Conservation (phyloP, 768 basidiomycete species). For the Leccinum sublutescens region DNA sequence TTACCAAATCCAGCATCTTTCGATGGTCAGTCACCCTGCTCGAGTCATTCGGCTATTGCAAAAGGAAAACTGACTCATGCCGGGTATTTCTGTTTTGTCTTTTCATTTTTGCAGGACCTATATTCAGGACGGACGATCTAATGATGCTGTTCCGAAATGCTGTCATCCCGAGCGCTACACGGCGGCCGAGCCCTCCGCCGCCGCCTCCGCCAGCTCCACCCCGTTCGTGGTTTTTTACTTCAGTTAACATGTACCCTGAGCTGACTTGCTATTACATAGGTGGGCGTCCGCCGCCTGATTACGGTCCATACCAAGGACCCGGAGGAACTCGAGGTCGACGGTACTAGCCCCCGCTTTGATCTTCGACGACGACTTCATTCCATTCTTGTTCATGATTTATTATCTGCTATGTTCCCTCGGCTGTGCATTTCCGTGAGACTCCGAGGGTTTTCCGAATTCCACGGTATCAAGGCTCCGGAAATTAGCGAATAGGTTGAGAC, state of each 20-base stretch:
- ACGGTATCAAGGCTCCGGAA: neutral
- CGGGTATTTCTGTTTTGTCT: constrained; percentile 4
- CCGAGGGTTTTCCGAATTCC: neutral
- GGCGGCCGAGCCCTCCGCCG: constrained; percentile 56
- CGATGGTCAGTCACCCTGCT: constrained; percentile 61
- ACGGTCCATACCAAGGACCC: constrained; percentile 84
- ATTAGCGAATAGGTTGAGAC: neutral
- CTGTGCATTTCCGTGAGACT: constrained; percentile 1
- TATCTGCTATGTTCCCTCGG: constrained; percentile 2
- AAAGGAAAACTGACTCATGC: constrained; percentile 13
- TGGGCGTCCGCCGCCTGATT: constrained; percentile 81
- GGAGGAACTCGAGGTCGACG: constrained; percentile 44
- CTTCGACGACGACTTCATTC: neutral
- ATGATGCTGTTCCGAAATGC: constrained; percentile 83
- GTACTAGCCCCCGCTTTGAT: constrained; percentile 27
- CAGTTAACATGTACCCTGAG: neutral
- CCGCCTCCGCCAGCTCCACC: constrained; percentile 49
- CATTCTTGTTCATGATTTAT: constrained; percentile 20
- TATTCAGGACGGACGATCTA: constrained; percentile 87
- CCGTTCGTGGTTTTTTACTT: constrained; percentile 28
- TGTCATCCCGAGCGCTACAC: constrained; percentile 63
- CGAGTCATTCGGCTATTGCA: constrained; percentile 10
- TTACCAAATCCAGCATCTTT: constrained; percentile 73
- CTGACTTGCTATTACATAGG: constrained; percentile 32
- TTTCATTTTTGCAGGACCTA: constrained; percentile 57